Base-by-base conservation (phyloP, 129 eudicot species). In the Pulicaria dysenterica region DNA sequence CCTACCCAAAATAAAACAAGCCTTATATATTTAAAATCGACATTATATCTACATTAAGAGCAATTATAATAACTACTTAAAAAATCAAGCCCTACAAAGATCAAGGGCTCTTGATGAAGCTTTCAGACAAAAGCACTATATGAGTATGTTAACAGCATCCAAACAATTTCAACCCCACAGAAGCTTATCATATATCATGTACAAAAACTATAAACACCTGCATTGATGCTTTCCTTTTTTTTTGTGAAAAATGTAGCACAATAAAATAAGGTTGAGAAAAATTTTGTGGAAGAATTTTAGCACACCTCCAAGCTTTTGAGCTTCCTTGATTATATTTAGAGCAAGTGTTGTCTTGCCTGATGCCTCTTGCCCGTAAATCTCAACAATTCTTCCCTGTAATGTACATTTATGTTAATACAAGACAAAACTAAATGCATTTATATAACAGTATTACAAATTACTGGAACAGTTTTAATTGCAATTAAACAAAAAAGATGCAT, bases 261-360 rank as follows among this genome's bases (percentile, higher is more conserved):
- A 74, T 42, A 47, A 54, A 47, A 64, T 36, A 16, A 10, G 51
- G 14, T 6, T 8, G 16, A 48, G 62, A 58, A 38, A 5, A 53
- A 53, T 17, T 67, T 37, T 48, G 42, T 16, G 48, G 37, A 49
- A 77, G 49, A 10, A 58, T 37, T 60, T 57, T 41, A 7, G 60
- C 47, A n/a, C 70, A 95, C 99, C 99, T 84, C 99, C 99, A 82
- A 79, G 96, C 76, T 88, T 90, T 80, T 95, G 99, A 81, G 99
- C 97, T 85, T 95, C 97, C 79, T 78, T 95, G 63, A 95, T 85
- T 61, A 90, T 81, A 76, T 95, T 94, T 31, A 95, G 88, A 51
- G 99, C 99, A 64, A 95, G 86, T 14, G 99, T 95, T 64, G 99
- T 95, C 85, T 95, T 95, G 61, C 99, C 99, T 45, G 99, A 95